phyloP scores from a whole-genome alignment of 2,329 filamentous ascomycete genomes.

The Botrytis deweyae region DNA sequence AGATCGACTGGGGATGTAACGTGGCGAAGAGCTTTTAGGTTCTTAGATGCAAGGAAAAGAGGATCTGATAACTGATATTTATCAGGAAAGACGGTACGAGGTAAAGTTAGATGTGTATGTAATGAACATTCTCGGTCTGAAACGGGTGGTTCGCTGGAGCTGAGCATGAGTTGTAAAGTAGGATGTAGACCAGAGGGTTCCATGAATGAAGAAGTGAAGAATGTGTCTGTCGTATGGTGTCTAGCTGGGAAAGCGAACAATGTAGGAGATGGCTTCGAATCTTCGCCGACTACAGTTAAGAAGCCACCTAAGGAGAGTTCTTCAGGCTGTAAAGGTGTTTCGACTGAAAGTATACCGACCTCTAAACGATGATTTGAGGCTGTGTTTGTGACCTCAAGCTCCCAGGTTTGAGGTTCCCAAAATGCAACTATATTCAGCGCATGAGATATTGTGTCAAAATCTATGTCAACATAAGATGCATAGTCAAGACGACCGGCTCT shows the following conservation, averaged over 20 bases:
- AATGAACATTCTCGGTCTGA: conserved; percentile 62
- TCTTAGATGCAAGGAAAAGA: conserved; percentile 78
- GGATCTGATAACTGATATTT: conserved; percentile 77
- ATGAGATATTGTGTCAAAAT: conserved; percentile 69
- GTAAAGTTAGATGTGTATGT: conserved; percentile 80
- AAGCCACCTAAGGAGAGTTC: conserved; percentile 78
- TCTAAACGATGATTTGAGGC: conserved; percentile 61
- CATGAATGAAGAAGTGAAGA: conserved; percentile 65
- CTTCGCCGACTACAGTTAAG: conserved; percentile 74
- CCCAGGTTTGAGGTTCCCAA: conserved; percentile 51
- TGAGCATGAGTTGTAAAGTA: conserved; percentile 67
- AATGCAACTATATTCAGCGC: conserved; percentile 63
- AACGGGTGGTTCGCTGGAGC: conserved; percentile 50
- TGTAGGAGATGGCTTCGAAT: conserved; percentile 68
- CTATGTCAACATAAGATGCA: conserved; percentile 71
- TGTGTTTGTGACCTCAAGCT: conserved; percentile 33
- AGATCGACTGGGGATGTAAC: conserved; percentile 79
- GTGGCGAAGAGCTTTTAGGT: conserved; percentile 66
- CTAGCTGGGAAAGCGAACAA: conserved; percentile 82
- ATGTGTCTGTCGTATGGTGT: conserved; percentile 59
- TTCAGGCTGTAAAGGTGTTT: conserved; percentile 63
- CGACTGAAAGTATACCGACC: conserved; percentile 72
- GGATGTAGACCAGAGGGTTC: conserved; percentile 80
- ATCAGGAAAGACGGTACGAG: conserved; percentile 79
- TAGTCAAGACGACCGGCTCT: conserved; percentile 48